Evolutionary conservation across 202 grass and related monocot genomes (phyloP).

Genomic region (Dendrocalamus latiflorus): DNA sequence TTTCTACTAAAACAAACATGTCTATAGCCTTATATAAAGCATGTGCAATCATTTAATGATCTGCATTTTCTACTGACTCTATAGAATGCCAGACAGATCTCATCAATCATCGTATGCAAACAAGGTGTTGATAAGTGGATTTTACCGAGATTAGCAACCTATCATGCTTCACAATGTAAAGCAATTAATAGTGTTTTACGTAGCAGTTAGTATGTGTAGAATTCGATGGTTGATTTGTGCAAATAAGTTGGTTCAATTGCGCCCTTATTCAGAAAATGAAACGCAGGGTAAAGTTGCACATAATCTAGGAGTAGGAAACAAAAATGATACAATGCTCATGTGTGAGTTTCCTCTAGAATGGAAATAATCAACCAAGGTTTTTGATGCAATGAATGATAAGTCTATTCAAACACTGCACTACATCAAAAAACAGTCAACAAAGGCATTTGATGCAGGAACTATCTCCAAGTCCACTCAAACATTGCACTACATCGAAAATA

Average conservation of each 20-base stretch:
- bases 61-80: background rate
- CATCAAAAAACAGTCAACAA: too few relatives aligned
- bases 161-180: background rate
- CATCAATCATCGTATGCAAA: background rate
- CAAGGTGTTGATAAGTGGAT: background rate
- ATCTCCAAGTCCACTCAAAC: background rate
- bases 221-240: background rate
- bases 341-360: background rate
- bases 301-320: background rate
- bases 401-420: too few relatives aligned
- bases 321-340: background rate
- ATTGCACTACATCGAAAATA: background rate
- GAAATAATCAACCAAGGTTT: background rate
- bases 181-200: background rate
- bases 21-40: background rate
- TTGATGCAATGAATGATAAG: background rate
- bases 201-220: background rate
- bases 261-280: background rate
- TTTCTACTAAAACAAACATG: background rate
- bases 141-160: background rate
- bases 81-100: background rate
- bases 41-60: constrained; percentile 1
- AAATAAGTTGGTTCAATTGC: background rate
- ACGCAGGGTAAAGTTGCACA: background rate
- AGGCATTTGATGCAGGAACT: too few relatives aligned